phyloP scores from a whole-genome alignment of 164 flowering plant species.

The Sextonia rubra region DNA sequence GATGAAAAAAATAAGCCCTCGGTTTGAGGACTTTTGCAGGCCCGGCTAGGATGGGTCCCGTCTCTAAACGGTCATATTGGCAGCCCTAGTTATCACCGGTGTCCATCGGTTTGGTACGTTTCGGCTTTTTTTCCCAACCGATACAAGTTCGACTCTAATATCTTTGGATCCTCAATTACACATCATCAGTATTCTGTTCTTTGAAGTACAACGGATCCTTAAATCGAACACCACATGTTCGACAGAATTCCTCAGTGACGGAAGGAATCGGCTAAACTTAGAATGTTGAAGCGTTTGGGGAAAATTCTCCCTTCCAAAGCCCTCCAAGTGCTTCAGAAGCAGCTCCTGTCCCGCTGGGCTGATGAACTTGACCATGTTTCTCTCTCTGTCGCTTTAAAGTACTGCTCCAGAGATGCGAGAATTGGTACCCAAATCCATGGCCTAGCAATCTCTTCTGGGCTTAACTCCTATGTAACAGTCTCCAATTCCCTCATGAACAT shows the following conservation, averaged over 20 bases:
- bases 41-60: too few relatives aligned
- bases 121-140: too few relatives aligned
- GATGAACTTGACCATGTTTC: constrained; percentile 39
- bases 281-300: constrained; percentile 34
- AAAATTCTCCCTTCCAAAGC: constrained; percentile 31
- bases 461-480: constrained; percentile 41
- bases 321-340: constrained; percentile 37
- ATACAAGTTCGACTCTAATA: too few relatives aligned
- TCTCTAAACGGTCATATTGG: too few relatives aligned
- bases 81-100: too few relatives aligned
- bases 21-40: too few relatives aligned
- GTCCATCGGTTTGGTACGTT: too few relatives aligned
- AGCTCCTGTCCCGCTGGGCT: constrained; percentile 22
- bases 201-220: not conserved
- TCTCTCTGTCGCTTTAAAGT: constrained; percentile 58
- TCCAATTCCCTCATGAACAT: constrained; percentile 80
- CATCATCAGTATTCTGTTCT: too few relatives aligned
- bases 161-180: too few relatives aligned
- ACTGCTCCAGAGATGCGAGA: constrained; percentile 41
- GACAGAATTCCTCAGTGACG: constrained; percentile 38
- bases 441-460: constrained; percentile 56
- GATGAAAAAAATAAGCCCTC: too few relatives aligned
- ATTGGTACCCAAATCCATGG: constrained; percentile 64
- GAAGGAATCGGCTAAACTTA: constrained; percentile 13
- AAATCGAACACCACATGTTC: constrained; percentile 37